Percentiles rank a stretch among this genome's conserved stretches.
These are phyloP conservation scores for Thecamonas trahens DNA, from an alignment of 78 protist species.

Conservation along the genomic window DNA sequence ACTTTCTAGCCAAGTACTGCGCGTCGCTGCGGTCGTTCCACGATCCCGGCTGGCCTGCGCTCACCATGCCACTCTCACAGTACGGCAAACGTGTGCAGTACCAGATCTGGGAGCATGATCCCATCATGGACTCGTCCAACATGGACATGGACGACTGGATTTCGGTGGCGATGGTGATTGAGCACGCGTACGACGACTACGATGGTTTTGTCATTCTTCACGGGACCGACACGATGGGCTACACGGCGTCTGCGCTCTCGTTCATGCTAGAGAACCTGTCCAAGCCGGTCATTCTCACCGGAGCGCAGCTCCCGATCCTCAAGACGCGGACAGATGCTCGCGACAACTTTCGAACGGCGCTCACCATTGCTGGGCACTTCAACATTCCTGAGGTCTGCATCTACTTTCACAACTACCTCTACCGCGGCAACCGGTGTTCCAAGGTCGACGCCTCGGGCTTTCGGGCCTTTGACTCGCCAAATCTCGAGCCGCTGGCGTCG, in stretches of 20 bases:
- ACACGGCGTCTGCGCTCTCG: constrained; percentile 79
- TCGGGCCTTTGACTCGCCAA: constrained; percentile 38
- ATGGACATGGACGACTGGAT: constrained; percentile 70
- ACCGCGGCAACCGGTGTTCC: constrained; percentile 45
- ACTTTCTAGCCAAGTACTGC: neutral
- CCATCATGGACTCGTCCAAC: constrained; percentile 73
- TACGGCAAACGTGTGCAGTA: neutral
- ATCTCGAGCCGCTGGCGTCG: constrained; percentile 46
- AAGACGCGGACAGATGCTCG: constrained; percentile 17
- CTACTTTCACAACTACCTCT: constrained; percentile 43
- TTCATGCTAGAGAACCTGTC: constrained; percentile 79
- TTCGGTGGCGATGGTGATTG: constrained; percentile 47
- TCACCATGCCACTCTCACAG: neutral
- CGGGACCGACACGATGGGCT: constrained; percentile 86
- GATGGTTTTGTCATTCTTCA: constrained; percentile 78
- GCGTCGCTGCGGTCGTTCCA: neutral
- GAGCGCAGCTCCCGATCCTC: constrained; percentile 76
- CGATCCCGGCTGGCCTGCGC: neutral
- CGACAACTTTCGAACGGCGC: constrained; percentile 1
- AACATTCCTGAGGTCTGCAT: constrained; percentile 60
- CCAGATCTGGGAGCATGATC: constrained; percentile 6
- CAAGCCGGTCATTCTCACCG: constrained; percentile 83
- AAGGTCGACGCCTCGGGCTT: constrained; percentile 30
- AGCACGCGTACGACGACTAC: constrained; percentile 56
- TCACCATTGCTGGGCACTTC: constrained; percentile 11